Evolutionary conservation across 2,329 filamentous ascomycete species (phyloP).

Genomic region (Purpureocillium takamizusanense): DNA sequence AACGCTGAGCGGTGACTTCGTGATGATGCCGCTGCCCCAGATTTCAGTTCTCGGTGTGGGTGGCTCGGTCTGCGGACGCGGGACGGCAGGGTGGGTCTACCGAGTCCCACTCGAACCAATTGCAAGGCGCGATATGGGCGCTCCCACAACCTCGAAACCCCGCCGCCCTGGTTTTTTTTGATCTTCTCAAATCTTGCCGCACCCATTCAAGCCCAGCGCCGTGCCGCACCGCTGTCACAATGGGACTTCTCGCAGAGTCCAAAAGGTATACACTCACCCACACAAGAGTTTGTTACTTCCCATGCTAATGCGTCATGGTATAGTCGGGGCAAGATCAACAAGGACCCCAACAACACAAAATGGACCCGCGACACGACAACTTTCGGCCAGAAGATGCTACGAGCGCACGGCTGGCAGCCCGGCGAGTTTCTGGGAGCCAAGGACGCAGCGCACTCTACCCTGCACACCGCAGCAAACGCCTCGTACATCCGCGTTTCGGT

Average conservation of each 20-base stretch:
- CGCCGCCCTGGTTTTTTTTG: constrained; percentile 21
- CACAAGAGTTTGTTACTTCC: background rate
- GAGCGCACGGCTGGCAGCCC: constrained; percentile 82
- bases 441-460: constrained; percentile 63
- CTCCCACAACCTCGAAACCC: constrained; percentile 7
- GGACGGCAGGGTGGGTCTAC: no score
- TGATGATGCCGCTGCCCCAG: background rate
- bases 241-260: constrained; percentile 27
- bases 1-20: no score
- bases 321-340: constrained; percentile 58
- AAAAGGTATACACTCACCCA: constrained; percentile 18
- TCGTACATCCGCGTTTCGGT: constrained; percentile 78
- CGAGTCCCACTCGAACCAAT: constrained; percentile 13
- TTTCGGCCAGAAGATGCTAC: constrained; percentile 86
- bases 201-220: no score
- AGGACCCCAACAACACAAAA: constrained; percentile 91
- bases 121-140: constrained; percentile 15
- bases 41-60: background rate
- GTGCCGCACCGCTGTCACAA: constrained; percentile 11
- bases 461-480: constrained; percentile 71
- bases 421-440: constrained; percentile 74
- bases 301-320: constrained; percentile 6
- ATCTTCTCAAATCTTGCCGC: background rate
- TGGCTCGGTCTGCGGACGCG: no score
- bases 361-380: constrained; percentile 77